phyloP scores from a whole-genome alignment of 2,329 filamentous ascomycete genomes.

The Phyllosticta citribraziliensis region DNA sequence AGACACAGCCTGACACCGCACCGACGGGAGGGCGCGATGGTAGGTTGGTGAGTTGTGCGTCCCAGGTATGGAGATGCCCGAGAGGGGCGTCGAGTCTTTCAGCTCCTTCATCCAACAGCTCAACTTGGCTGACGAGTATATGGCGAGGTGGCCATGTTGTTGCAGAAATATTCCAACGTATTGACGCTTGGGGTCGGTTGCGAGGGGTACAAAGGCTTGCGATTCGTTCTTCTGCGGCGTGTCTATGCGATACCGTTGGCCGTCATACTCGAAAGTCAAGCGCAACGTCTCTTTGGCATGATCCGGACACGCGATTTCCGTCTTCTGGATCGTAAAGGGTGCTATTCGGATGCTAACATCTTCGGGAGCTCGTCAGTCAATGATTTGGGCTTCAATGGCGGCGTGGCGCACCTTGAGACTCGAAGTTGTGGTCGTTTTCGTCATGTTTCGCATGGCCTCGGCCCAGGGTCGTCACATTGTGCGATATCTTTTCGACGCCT shows the following conservation, averaged over 20 bases:
- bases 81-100: conserved; percentile 60
- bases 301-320: conserved; percentile 52
- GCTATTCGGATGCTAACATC: conserved; percentile 55
- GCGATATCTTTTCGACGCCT: conserved; percentile 15
- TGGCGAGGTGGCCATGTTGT: conserved; percentile 33
- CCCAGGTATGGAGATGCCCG: conserved; percentile 79
- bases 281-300: conserved; percentile 57
- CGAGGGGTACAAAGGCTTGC: conserved; percentile 29
- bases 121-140: conserved; percentile 64
- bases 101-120: conserved; percentile 74
- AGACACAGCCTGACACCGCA: conserved; percentile 79
- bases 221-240: conserved; percentile 42
- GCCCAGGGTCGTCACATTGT: conserved; percentile 13
- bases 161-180: conserved; percentile 36
- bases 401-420: conserved; percentile 33
- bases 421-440: conserved; percentile 51
- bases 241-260: conserved; percentile 62
- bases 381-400: not conserved
- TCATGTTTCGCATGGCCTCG: conserved; percentile 33
- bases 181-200: conserved; percentile 27
- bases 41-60: conserved; percentile 91
- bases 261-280: conserved; percentile 59
- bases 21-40: conserved; percentile 76
- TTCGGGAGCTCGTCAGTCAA: not conserved
- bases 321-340: conserved; percentile 57